Percentiles rank a stretch among this genome's conserved stretches.
Evolutionary conservation across 495 filamentous ascomycete species (phyloP).

Genomic region (Rusavskia elegans): DNA sequence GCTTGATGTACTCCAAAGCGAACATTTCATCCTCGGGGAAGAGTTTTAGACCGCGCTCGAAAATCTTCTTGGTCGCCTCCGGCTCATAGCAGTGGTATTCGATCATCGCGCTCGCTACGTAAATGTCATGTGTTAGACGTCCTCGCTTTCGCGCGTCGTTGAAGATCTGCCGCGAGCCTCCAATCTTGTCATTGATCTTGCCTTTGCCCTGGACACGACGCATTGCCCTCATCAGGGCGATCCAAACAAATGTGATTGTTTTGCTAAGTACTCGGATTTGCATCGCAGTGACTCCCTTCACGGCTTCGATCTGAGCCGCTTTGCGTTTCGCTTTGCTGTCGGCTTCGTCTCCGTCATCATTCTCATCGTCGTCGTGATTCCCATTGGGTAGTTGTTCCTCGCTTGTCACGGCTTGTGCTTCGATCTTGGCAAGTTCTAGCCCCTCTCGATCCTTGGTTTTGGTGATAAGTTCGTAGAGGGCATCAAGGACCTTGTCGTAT

Average conservation of each 20-base stretch:
- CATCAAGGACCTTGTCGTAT: slow-evolving; percentile 68
- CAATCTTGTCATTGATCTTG: slow-evolving; percentile 42
- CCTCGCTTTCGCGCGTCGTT: slow-evolving; percentile 71
- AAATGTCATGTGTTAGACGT: slow-evolving; percentile 81
- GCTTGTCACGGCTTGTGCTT: slow-evolving; percentile 33
- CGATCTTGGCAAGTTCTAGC: slow-evolving; percentile 51
- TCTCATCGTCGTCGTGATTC: slow-evolving; percentile 31
- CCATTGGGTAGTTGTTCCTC: slow-evolving; percentile 27
- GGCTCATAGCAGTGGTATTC: slow-evolving; percentile 96
- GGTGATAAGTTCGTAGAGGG: slow-evolving; percentile 64
- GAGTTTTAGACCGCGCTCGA: slow-evolving; percentile 79
- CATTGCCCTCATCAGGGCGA: slow-evolving; percentile 84
- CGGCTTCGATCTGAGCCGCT: slow-evolving; percentile 48
- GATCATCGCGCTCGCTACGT: slow-evolving; percentile 78
- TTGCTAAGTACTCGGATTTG: slow-evolving; percentile 59
- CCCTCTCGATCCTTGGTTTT: slow-evolving; percentile 58
- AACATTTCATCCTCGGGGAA: slow-evolving; percentile 88
- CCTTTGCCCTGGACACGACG: slow-evolving; percentile 90
- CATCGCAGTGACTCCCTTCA: slow-evolving; percentile 51
- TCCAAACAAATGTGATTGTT: slow-evolving; percentile 82
- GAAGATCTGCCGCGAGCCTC: slow-evolving; percentile 74
- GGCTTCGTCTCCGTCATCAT: slow-evolving; percentile 40
- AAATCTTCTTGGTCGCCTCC: slow-evolving; percentile 77
- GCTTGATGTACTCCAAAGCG: slow-evolving; percentile 86
- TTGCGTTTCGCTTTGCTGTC: slow-evolving; percentile 37